These are phyloP conservation scores for Podosphaera xanthii DNA, from an alignment of 2,329 filamentous ascomycete species.

Conservation along the genomic window DNA sequence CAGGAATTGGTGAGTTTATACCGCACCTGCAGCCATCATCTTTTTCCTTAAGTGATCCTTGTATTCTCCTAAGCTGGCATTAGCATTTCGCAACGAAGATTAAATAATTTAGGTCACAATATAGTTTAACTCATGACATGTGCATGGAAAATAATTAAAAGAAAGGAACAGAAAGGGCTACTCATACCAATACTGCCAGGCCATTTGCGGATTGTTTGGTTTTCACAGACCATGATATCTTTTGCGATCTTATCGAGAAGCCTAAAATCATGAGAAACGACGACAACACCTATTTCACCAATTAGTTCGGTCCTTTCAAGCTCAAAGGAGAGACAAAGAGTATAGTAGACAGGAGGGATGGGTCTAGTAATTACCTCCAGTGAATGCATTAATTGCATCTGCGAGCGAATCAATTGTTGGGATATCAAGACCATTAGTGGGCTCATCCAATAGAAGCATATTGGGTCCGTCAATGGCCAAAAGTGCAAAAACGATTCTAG, in stretches of 20 bases:
- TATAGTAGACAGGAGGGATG: neutral
- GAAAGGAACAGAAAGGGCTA: neutral
- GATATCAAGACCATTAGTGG: conserved; percentile 98
- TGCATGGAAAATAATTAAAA: neutral
- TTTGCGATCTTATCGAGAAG: conserved; percentile 51
- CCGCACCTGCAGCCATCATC: conserved; percentile 33
- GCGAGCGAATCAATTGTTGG: conserved; percentile 94
- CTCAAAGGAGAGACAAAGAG: neutral
- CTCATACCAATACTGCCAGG: conserved; percentile 47
- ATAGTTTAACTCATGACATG: too few species aligned
- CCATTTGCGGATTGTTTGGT: conserved; percentile 83
- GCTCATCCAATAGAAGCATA: conserved; percentile 95
- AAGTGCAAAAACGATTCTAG: conserved; percentile 90
- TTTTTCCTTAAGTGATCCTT: conserved; percentile 98
- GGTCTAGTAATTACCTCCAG: conserved; percentile 58
- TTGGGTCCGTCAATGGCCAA: conserved; percentile 89
- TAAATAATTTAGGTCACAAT: too few species aligned
- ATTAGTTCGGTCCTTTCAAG: neutral
- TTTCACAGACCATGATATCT: conserved; percentile 97
- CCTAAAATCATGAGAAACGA: conserved; percentile 69
- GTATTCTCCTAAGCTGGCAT: conserved; percentile 40
- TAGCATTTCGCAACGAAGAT: neutral
- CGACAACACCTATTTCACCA: conserved; percentile 2
- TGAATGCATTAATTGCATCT: conserved; percentile 86
- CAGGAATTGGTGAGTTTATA: neutral